Evolutionary conservation across 1,284 basidiomycete genomes (phyloP), one percentile per base, ranked within the genome.

Genomic region (Schizophyllum commune): DNA sequence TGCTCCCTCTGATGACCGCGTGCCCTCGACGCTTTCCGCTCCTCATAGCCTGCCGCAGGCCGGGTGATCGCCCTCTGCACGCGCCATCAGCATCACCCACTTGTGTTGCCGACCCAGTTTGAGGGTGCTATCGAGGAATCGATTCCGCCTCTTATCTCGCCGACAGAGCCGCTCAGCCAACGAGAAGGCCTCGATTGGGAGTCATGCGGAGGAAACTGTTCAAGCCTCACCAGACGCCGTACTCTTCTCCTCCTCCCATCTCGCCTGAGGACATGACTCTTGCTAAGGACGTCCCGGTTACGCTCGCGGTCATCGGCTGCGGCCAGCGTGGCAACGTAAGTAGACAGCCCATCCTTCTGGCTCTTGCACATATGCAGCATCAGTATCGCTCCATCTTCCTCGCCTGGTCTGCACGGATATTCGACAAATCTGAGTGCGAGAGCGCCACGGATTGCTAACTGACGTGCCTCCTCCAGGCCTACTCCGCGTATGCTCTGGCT

Each of bases 311-410:
- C 62, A 74, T 94, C 55, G 93, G 92, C 21, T 92, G 89, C 66
- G 92, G 92, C 1, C 86, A 91, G 71, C 84, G 92, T 61, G 92
- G 92, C 62, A 79, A 79, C 72, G 89, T 90, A 65, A 62, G 70
- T 47, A 8, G 13, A 3, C 39, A 4, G 17, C 17, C 2, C 39
- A 2, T 17, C 39, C 39, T 47, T 47, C 39, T 17, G 9, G 13
- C 17, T 17, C 2, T 47, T 2, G 9, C 17, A 47, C 39, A 47
- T 47, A 11, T 47, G 39, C 39, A 47, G 13, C 13, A 11, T 13
- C 39, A 11, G 39, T 47, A 47, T 47, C 39, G 39, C 39, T 13
- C 39, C 39, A 47, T 47, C 39, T 11, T 47, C 39, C 17, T 47
- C 39, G 13, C 39, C 27, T 5, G 2, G 2, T 27, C 27, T 27